Conservation (phyloP, 305 asterid species). For the Solanum hybrid region DNA sequence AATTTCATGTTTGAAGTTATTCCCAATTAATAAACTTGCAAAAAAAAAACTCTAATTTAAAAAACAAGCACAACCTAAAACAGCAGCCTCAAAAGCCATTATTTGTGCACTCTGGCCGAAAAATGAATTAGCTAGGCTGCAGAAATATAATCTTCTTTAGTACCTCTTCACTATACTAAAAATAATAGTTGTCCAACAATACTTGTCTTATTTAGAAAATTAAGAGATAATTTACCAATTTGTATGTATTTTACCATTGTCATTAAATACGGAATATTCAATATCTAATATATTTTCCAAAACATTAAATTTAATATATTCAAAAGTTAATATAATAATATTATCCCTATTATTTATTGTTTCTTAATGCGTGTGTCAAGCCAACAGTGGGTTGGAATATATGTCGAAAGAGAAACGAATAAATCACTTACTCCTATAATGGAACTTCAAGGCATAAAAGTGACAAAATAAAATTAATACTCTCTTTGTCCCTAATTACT, state of each 20-base stretch:
- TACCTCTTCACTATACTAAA: not conserved
- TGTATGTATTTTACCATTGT: too few species aligned
- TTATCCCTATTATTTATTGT: too few species aligned
- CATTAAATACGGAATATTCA: not conserved
- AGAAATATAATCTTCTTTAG: not conserved
- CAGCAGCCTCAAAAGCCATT: not conserved
- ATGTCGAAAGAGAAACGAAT: too few species aligned
- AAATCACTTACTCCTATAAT: not conserved
- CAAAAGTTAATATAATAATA: too few species aligned
- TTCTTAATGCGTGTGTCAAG: too few species aligned
- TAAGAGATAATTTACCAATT: too few species aligned
- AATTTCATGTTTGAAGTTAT: not conserved
- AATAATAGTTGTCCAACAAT: too few species aligned
- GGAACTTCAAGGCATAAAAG: not conserved
- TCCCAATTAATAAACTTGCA: not conserved
- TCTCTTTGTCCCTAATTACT: too few species aligned
- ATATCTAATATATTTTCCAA: too few species aligned
- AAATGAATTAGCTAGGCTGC: not conserved
- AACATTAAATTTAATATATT: too few species aligned
- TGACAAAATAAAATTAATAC: not conserved
- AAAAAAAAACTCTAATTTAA: not conserved
- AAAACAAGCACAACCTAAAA: not conserved
- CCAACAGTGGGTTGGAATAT: not conserved
- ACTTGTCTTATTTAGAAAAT: not conserved
- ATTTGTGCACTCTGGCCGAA: not conserved